phyloP scores from a whole-genome alignment of 2,329 filamentous ascomycete species.

The Ophiocordyceps camponoti-rufipedis region DNA sequence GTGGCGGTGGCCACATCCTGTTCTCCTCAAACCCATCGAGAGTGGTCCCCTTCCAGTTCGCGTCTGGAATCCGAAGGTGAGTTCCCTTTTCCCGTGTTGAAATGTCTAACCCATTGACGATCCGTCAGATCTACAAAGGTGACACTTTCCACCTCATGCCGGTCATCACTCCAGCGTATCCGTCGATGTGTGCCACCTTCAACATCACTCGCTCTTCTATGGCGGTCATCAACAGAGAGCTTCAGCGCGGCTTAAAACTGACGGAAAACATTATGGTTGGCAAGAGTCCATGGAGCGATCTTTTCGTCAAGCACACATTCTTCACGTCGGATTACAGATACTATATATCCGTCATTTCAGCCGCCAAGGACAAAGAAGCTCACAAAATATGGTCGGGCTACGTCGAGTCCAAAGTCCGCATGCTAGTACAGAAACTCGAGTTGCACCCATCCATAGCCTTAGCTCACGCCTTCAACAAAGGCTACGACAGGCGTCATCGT shows the following conservation, averaged over 20 bases:
- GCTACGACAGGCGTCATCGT: slow-evolving; percentile 66
- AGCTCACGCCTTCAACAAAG: slow-evolving; percentile 84
- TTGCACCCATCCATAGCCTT: slow-evolving; percentile 61
- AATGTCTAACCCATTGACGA: background rate
- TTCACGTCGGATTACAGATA: slow-evolving; percentile 91
- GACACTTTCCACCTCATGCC: slow-evolving; percentile 90
- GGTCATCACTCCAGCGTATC: slow-evolving; percentile 93
- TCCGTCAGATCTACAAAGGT: slow-evolving; percentile 47
- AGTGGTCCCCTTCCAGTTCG: slow-evolving; percentile 63
- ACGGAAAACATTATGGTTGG: slow-evolving; percentile 64
- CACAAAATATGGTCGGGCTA: slow-evolving; percentile 80
- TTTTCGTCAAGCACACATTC: slow-evolving; percentile 83
- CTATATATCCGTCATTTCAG: slow-evolving; percentile 75
- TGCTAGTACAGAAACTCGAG: slow-evolving; percentile 71
- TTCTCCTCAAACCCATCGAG: slow-evolving; percentile 76
- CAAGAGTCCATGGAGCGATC: slow-evolving; percentile 63
- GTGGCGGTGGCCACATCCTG: slow-evolving; percentile 91
- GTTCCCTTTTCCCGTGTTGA: background rate
- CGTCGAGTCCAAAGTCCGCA: slow-evolving; percentile 81
- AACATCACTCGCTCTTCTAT: slow-evolving; percentile 82
- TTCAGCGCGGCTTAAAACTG: slow-evolving; percentile 59
- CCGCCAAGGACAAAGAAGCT: slow-evolving; percentile 66
- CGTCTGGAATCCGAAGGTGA: slow-evolving; percentile 83
- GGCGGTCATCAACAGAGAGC: slow-evolving; percentile 65
- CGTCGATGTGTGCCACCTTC: slow-evolving; percentile 94